Evolutionary conservation across 2,329 filamentous ascomycete species (phyloP).

Genomic region (Paracoccidioides brasiliensis): DNA sequence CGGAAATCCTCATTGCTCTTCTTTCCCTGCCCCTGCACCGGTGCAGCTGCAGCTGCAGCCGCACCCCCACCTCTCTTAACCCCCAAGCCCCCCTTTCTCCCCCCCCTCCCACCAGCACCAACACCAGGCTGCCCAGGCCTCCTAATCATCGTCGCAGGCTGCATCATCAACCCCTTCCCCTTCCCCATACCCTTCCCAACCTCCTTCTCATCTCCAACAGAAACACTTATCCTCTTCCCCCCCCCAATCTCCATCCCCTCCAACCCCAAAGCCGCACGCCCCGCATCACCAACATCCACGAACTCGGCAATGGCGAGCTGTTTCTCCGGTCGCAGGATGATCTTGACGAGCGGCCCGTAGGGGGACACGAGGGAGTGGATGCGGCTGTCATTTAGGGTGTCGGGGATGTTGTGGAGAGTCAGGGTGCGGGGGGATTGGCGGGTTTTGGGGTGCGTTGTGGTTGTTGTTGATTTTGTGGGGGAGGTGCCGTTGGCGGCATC

Average conservation of each 20-base stretch:
- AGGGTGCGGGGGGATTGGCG: slow-evolving; percentile 50
- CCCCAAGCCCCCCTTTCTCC: slow-evolving; percentile 38
- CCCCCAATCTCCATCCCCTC: slow-evolving; percentile 36
- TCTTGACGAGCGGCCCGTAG: slow-evolving; percentile 57
- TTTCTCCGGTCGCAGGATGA: slow-evolving; percentile 68
- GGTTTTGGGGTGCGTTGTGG: slow-evolving; percentile 20
- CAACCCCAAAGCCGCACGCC: slow-evolving; percentile 40
- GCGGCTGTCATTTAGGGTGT: slow-evolving; percentile 81
- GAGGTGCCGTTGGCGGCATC: slow-evolving; percentile 16
- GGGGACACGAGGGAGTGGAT: slow-evolving; percentile 60
- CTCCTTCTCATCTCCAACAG: slow-evolving; percentile 27
- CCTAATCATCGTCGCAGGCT: slow-evolving; percentile 26
- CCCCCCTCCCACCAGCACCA: slow-evolving; percentile 16
- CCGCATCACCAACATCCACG: slow-evolving; percentile 53
- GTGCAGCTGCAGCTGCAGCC: slow-evolving; percentile 13
- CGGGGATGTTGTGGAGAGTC: slow-evolving; percentile 71
- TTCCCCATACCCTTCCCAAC: not conserved
- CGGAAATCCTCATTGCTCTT: slow-evolving; percentile 49
- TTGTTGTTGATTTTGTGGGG: slow-evolving; percentile 14
- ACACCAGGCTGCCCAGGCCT: slow-evolving; percentile 32
- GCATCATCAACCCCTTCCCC: slow-evolving; percentile 13
- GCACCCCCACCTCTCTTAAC: slow-evolving; percentile 28
- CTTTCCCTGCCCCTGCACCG: slow-evolving; percentile 12
- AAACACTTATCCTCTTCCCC: slow-evolving; percentile 28
- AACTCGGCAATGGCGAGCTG: slow-evolving; percentile 82